Evolutionary conservation across 331 rosid genomes (phyloP), one percentile per base, ranked within the genome.

Genomic region (Arachis monticola): DNA sequence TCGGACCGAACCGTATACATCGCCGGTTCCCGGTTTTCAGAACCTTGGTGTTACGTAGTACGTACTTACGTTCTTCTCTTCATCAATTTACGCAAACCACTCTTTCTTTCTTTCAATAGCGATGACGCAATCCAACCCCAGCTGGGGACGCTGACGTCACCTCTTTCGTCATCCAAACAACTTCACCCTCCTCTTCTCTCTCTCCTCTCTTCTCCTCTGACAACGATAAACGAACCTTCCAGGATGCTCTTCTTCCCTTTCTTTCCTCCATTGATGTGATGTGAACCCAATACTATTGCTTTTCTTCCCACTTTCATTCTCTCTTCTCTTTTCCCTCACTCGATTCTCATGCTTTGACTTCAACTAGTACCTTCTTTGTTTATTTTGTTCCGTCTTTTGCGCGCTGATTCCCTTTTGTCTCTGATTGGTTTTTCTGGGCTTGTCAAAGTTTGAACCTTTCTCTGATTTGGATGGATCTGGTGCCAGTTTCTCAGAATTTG

Each of bases 151-250:
- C 80, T 90, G 91, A 90, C 81, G 96, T 79, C 86, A 82, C 47
- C 52, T 53, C 66, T 17, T 2, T 73, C 89, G 92, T 92, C 96
- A 90, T 60, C 59, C 3, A 67, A 77, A 76, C 86, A 84, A 90
- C 96, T 88, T 88, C 97, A 86, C 64, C 86, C 87, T 66, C 56
- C 74, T 41, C 32, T 10, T 5, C 2, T 7, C 6, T 22, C 64
- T 45, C 14, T 71, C 76, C 67, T 45, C 59, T 12, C 10, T 64
- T 64, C 22, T 44, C 12, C 48, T 74, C 30, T 85, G 89, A 84
- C 66, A 82, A 71, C 73, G 89, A 88, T 46, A 87, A 75, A 44
- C 76, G 92, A 91, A 91, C 71, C 64, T 87, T 89, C 91, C 55
- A 6, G 5, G 30, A 9, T 53, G 30, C 30, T 53, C 59, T 2